Evolutionary conservation across 1,284 basidiomycete species (phyloP).

Genomic region (Irpex rosettiformis): DNA sequence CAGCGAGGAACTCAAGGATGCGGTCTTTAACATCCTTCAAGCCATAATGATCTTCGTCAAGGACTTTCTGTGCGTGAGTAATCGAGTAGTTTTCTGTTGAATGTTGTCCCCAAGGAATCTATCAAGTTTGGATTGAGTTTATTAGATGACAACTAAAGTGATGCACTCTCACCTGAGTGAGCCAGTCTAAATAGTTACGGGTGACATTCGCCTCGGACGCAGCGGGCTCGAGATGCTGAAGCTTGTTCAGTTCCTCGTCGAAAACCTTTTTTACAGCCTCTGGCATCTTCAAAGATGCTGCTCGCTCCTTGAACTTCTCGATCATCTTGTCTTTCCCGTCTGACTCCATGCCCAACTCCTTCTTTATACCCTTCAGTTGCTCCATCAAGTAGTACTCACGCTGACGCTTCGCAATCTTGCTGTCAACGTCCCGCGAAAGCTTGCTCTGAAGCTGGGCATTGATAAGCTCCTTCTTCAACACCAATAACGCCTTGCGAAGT

Average conservation of each 20-base stretch:
- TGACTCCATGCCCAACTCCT: conserved; percentile 95
- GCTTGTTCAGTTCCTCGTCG: conserved; percentile 94
- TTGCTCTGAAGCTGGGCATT: conserved; percentile 96
- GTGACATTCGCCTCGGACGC: conserved; percentile 97
- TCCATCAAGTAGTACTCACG: conserved; percentile 99
- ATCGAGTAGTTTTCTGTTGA: conserved; percentile 95
- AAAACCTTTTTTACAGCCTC: conserved; percentile 92
- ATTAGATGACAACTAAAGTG: background rate
- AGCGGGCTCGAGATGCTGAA: conserved; percentile 88
- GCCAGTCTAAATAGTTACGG: conserved; percentile 93
- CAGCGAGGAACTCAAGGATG: conserved; percentile 97
- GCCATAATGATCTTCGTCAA: conserved; percentile 97
- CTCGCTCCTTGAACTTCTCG: conserved; percentile 94
- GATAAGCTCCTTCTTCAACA: conserved; percentile 98
- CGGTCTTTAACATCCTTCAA: conserved; percentile 95
- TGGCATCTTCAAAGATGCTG: conserved; percentile 87
- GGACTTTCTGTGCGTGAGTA: conserved; percentile 76
- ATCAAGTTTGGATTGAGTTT: conserved; percentile 10
- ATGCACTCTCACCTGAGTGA: conserved; percentile 69
- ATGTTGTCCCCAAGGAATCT: conserved; percentile 96
- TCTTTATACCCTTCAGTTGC: conserved; percentile 98
- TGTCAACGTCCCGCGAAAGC: conserved; percentile 92
- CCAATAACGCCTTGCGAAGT: conserved; percentile 85
- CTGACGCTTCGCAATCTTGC: conserved; percentile 96
- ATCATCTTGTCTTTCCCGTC: conserved; percentile 98